phyloP scores from a whole-genome alignment of 441 rosid genomes.

The Syzygium syzygioides region DNA sequence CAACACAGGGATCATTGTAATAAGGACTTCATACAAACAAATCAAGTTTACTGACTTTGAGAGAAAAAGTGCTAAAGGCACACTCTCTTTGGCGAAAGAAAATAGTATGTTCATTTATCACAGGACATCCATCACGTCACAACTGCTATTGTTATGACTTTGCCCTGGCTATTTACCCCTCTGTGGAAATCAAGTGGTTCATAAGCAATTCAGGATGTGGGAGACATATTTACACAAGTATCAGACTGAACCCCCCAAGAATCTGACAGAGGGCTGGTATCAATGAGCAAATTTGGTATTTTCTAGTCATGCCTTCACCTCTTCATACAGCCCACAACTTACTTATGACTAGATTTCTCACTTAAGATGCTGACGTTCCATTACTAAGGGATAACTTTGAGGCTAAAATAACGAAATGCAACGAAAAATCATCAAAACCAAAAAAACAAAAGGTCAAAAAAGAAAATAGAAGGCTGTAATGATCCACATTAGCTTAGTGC shows the following conservation, averaged over 20 bases:
- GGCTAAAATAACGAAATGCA: neutral
- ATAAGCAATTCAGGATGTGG: neutral
- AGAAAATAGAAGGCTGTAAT: neutral
- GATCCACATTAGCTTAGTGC: neutral
- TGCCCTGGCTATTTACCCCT: neutral
- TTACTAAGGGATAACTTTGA: neutral
- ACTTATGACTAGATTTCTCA: neutral
- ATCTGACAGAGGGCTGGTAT: neutral
- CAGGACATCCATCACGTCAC: neutral
- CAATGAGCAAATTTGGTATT: neutral
- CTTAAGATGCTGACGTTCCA: neutral
- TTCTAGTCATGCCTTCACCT: neutral
- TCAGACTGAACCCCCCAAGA: neutral
- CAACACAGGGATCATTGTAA: neutral
- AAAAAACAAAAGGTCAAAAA: neutral
- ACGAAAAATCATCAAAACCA: neutral
- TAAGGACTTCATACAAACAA: neutral
- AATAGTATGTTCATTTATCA: neutral
- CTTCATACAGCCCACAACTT: neutral
- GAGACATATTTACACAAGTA: neutral
- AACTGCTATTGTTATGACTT: neutral
- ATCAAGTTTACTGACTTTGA: neutral
- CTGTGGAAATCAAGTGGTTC: neutral
- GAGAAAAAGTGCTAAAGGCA: neutral
- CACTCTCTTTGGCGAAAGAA: neutral